phyloP scores from a whole-genome alignment of 306 rosid genomes.

The Crataegus laevigata region DNA sequence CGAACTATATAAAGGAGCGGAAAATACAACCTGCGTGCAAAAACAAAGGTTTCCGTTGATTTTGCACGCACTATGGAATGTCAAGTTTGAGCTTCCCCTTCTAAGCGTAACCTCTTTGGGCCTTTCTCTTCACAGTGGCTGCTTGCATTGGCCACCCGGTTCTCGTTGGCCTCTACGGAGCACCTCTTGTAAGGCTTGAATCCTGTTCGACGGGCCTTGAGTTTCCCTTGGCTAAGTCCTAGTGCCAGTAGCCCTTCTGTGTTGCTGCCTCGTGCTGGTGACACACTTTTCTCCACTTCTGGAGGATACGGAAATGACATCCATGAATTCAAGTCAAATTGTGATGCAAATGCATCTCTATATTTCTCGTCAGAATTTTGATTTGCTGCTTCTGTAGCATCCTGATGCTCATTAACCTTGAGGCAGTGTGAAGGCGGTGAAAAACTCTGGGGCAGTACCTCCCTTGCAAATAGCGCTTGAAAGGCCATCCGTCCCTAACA shows the following conservation, averaged over 20 bases:
- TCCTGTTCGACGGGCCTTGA: constrained; percentile 67
- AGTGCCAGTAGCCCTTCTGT: constrained; percentile 48
- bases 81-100: constrained; percentile 55
- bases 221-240: constrained; percentile 66
- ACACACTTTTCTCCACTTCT: constrained; percentile 26
- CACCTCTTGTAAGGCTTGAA: constrained; percentile 96
- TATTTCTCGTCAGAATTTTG: constrained; percentile 24
- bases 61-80: constrained; percentile 37
- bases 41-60: constrained; percentile 39
- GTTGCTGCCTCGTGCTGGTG: constrained; percentile 21
- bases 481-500: constrained; percentile 79
- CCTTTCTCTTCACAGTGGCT: constrained; percentile 66
- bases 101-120: constrained; percentile 69
- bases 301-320: constrained; percentile 20
- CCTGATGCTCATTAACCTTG: constrained; percentile 30
- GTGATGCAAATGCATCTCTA: constrained; percentile 11
- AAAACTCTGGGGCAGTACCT: constrained; percentile 85
- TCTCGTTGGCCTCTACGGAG: constrained; percentile 69
- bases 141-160: constrained; percentile 30
- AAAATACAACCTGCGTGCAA: constrained; percentile 26
- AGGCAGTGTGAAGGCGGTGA: constrained; percentile 64
- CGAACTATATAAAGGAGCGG: constrained; percentile 2
- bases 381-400: constrained; percentile 18
- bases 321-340: constrained; percentile 33
- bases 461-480: constrained; percentile 80